Evolutionary conservation across 2,329 filamentous ascomycete species (phyloP).

Genomic region (Simplicillium sp.): DNA sequence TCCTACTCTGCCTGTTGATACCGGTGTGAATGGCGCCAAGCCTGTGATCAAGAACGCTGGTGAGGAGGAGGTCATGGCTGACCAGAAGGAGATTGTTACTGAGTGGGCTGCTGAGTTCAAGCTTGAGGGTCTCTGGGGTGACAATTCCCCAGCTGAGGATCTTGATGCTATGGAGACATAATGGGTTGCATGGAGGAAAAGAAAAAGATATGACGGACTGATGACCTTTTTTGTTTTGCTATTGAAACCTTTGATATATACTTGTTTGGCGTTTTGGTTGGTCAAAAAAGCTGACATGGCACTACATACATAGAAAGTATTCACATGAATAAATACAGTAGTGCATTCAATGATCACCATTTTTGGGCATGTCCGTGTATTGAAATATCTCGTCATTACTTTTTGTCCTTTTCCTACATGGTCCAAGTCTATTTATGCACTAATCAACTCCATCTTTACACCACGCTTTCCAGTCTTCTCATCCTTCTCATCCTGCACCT

Average conservation of each 20-base stretch:
- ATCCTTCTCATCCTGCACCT: constrained; percentile 87
- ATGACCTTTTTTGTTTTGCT: constrained; percentile 8
- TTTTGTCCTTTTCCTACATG: too few species aligned
- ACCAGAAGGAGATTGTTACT: constrained; percentile 81
- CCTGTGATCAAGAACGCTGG: constrained; percentile 26
- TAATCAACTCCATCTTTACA: constrained; percentile 63
- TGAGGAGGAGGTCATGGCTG: constrained; percentile 39
- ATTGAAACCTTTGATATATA: not conserved
- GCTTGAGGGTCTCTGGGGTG: constrained; percentile 84
- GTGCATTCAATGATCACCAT: constrained; percentile 1
- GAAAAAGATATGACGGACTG: constrained; percentile 2
- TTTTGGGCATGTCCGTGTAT: constrained; percentile 4
- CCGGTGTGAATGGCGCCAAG: constrained; percentile 18
- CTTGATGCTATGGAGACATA: constrained; percentile 45
- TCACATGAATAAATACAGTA: not conserved
- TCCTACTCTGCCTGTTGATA: constrained; percentile 54
- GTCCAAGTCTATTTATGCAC: constrained; percentile 10
- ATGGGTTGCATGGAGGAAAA: constrained; percentile 2
- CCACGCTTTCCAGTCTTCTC: constrained; percentile 93
- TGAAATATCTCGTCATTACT: not conserved
- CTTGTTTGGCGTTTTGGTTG: not conserved
- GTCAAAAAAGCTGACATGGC: too few species aligned
- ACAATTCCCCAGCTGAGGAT: constrained; percentile 30
- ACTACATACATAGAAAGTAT: not conserved
- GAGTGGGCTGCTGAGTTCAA: constrained; percentile 95